These are phyloP conservation scores for Auriscalpium microsporum DNA, from an alignment of 768 basidiomycete species.

Conservation along the genomic window DNA sequence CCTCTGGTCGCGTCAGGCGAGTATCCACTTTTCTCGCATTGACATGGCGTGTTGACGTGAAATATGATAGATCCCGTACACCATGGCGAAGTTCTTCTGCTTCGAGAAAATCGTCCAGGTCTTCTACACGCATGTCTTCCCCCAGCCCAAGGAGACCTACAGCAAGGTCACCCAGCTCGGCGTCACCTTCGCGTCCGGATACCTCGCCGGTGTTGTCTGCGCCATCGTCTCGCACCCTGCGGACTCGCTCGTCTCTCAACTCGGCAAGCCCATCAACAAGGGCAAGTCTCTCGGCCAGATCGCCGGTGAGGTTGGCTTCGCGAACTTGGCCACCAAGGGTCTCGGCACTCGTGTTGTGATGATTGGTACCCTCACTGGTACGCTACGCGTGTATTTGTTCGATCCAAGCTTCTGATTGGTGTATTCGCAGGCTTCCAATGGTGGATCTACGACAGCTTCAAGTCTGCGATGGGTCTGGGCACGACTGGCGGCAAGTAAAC, in stretches of 20 bases:
- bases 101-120: conserved; percentile 82
- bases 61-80: conserved; percentile 80
- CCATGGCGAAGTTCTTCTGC: conserved; percentile 99
- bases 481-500: conserved; percentile 82
- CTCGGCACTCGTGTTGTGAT: conserved; percentile 81
- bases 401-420: not conserved
- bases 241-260: conserved; percentile 86
- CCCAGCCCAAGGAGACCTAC: conserved; percentile 69
- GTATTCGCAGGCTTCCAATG: conserved; percentile 71
- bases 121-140: conserved; percentile 86
- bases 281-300: conserved; percentile 71
- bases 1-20: conserved; percentile 81
- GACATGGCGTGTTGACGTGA: not conserved
- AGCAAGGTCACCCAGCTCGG: conserved; percentile 80
- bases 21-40: conserved; percentile 9
- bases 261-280: conserved; percentile 84
- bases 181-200: conserved; percentile 84
- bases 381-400: not conserved
- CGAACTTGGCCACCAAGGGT: conserved; percentile 69
- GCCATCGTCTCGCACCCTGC: conserved; percentile 96
- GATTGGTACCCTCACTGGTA: conserved; percentile 39
- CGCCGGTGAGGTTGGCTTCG: conserved; percentile 59
- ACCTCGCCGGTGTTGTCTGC: conserved; percentile 92
- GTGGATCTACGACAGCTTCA: conserved; percentile 92
- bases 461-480: conserved; percentile 74